Conservation (phyloP, 371 early-diverging fungal species). For the Apophysomyces ossiformis region DNA sequence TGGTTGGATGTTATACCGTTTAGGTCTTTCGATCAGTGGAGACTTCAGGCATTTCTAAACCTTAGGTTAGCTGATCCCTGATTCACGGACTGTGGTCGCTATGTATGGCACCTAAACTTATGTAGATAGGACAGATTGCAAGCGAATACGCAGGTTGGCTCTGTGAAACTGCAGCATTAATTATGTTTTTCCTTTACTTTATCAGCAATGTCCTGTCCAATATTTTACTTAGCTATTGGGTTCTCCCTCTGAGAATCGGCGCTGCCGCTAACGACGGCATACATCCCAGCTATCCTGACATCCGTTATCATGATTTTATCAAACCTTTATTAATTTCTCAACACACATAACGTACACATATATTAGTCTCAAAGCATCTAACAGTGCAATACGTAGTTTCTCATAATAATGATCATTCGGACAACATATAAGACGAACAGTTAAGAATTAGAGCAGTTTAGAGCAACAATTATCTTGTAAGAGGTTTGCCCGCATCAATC, state of each 20-base stretch:
- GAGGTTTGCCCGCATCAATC: too few species aligned
- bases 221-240: slow-evolving; percentile 39
- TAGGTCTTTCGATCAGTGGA: slow-evolving; percentile 53
- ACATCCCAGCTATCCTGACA: slow-evolving; percentile 33
- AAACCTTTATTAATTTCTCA: slow-evolving; percentile 14
- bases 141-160: slow-evolving; percentile 19
- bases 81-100: slow-evolving; percentile 42
- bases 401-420: too few species aligned
- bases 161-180: background rate
- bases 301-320: slow-evolving; percentile 31
- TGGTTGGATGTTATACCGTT: slow-evolving; percentile 53
- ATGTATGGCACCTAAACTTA: slow-evolving; percentile 54
- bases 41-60: slow-evolving; percentile 47
- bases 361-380: too few species aligned
- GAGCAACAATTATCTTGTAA: too few species aligned
- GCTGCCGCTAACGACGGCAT: slow-evolving; percentile 30
- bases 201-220: slow-evolving; percentile 51
- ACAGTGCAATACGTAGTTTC: too few species aligned
- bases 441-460: too few species aligned
- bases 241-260: slow-evolving; percentile 32
- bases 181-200: background rate
- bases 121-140: slow-evolving; percentile 46
- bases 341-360: background rate
- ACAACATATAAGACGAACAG: too few species aligned
- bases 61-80: slow-evolving; percentile 55